Evolutionary conservation across 768 basidiomycete species (phyloP), one percentile per base, ranked within the genome.

Genomic region (Xanthoconium stramineum): DNA sequence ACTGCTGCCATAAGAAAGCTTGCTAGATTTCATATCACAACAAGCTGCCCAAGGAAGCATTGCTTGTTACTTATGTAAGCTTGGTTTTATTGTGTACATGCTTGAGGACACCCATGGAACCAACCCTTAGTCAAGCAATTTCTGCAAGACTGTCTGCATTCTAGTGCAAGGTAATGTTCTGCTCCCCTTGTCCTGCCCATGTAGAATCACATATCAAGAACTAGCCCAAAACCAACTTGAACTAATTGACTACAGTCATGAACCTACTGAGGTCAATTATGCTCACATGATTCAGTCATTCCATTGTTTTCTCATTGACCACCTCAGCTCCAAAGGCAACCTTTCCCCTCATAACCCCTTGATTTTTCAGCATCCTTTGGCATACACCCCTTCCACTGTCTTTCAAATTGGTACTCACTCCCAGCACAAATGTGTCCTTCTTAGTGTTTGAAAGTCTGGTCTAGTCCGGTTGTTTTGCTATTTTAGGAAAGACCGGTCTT

Each of bases 121-220:
- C 19, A 98, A 98, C 63, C 98, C 95, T 65, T 97, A 98, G 70
- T 85, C 94, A 6, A 94, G 89, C 70, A 99, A 99, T 70, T 99
- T 98, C 64, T 98, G 94, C 70, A 89, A 93, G 71, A 89, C 94
- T 3, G 90, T 98, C 44, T 87, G 91, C 17, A 86, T 91, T 3
- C 81, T 94, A 32, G 89, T 91, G 7, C 92, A 94, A 73, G 84
- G 94, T 94, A 63, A 51, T 47, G 71, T 62, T 3, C 13, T 15
- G 24, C 37, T 37, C 24, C 17, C 32, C 20, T 19, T 19, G 12
- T 29, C 20, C n/a, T 3, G 28, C 10, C 33, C 13, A 5, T 49
- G n/a, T 38, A 44, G 52, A 14, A 5, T 35, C 38, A 6, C 29
- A 12, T 5, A 2, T 29, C 36, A 2, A 38, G 44, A 39, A 40